Evolutionary conservation across 805 yeast genomes (phyloP), one percentile per base, ranked within the genome.

Genomic region (Metschnikowia shivogae): DNA sequence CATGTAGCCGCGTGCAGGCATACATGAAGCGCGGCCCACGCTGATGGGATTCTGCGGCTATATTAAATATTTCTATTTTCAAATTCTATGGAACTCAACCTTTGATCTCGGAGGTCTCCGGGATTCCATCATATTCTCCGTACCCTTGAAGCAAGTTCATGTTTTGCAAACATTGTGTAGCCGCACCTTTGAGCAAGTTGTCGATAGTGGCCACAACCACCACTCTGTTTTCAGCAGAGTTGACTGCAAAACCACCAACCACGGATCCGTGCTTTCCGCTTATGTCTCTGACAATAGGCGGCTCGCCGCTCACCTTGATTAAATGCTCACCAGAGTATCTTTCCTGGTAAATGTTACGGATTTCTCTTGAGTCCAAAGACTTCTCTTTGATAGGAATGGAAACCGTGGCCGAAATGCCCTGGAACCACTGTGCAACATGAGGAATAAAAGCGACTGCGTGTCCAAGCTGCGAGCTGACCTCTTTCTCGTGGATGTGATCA

Each of bases 361-460:
- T 77, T 46, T 89, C 96, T 63, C 95, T 81, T 9, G 93, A 76
- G 7, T 92, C 79, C 53, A 90, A 69, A 43, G 80, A 74, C 50
- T 77, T 72, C 44, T 63, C 65, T 57, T 79, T 83, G 60, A 93
- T 78, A 42, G 99, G 99, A 48, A 93, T 86, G 34, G 89, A 82
- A 44, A 93, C 84, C 17, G 99, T 92, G 59, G 86, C 86, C 1
- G 96, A 77, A 55, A 93, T 93, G 57, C 99, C 99, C 70, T 95
- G 98, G 81, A 93, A 93, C 99, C 99, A 93, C 64, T 86, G 95
- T 2, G 97, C 99, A 48, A 93, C 99, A 61, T 93, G 99, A 17
- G 99, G 99, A 53, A 86, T 81, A 65, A 93, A 93, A 4, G 96
- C 92, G 40, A 93, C 89, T 29, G 80, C 78, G 35, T 71, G 68